Conservation (phyloP, 345 rosid species). For the sweet orange (Citrus sinensis) region DNA sequence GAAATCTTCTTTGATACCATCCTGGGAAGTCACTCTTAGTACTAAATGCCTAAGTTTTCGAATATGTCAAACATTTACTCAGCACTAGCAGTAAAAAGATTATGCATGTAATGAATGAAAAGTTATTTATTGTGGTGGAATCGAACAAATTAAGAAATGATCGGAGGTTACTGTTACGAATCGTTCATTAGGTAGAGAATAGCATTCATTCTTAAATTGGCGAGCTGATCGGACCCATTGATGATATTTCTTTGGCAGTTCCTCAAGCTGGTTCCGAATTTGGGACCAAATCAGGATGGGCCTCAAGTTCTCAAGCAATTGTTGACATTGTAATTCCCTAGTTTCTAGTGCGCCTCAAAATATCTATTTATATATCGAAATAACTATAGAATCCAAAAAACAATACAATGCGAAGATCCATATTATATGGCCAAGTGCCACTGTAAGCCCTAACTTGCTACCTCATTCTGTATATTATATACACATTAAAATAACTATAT, state of each 20-base stretch:
- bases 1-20: too few species aligned
- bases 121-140: neutral
- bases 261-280: neutral
- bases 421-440: neutral
- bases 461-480: neutral
- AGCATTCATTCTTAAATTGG: slow-evolving; percentile 10
- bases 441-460: neutral
- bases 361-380: neutral
- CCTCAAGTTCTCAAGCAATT: slow-evolving; percentile 1
- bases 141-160: neutral
- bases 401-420: neutral
- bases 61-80: too few species aligned
- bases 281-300: slow-evolving; percentile 19
- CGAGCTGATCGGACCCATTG: slow-evolving; percentile 8
- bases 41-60: too few species aligned
- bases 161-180: neutral
- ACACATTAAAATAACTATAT: neutral
- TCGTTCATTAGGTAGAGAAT: neutral
- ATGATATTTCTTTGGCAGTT: neutral
- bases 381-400: neutral
- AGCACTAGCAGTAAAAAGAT: too few species aligned
- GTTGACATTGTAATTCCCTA: neutral
- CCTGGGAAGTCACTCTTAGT: too few species aligned
- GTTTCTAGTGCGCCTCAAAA: neutral
- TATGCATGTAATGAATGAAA: too few species aligned